A percentile compares a stretch with the other conserved stretches of the same genome.
Conservation (phyloP, 495 filamentous ascomycete species). For the Oleoguttula mirabilis region DNA sequence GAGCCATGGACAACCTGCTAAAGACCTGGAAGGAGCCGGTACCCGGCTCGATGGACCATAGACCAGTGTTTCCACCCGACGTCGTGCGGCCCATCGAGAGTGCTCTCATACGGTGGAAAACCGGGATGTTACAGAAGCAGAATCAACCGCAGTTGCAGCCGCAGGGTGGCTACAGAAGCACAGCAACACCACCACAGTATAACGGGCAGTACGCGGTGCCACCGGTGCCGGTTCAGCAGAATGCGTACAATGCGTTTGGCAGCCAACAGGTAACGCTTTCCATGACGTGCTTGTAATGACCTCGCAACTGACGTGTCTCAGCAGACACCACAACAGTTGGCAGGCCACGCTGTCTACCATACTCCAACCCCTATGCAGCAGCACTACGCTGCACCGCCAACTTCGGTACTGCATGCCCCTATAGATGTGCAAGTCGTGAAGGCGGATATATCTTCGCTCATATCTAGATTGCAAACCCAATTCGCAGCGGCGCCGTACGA, state of each 20-base stretch:
- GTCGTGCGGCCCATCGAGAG: constrained; percentile 82
- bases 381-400: background rate
- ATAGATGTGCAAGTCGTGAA: background rate
- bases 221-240: constrained; percentile 20
- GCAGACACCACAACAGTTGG: constrained; percentile 5
- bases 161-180: constrained; percentile 41
- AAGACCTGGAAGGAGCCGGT: constrained; percentile 98
- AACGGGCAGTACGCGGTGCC: constrained; percentile 32
- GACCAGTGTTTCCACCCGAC: constrained; percentile 79
- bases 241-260: constrained; percentile 8
- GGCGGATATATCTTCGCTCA: background rate
- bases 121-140: constrained; percentile 57
- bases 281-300: background rate
- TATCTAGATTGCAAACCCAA: background rate
- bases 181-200: constrained; percentile 54
- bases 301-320: constrained; percentile 1
- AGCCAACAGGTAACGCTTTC: constrained; percentile 8
- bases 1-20: constrained; percentile 91
- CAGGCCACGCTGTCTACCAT: background rate
- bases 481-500: background rate
- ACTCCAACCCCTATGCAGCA: background rate
- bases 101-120: constrained; percentile 78
- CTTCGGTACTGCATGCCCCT: background rate
- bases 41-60: constrained; percentile 72
- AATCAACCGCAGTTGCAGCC: constrained; percentile 53